These are phyloP conservation scores for Rubia yunnanensis DNA, from an alignment of 257 asterid genomes.

Conservation along the genomic window DNA sequence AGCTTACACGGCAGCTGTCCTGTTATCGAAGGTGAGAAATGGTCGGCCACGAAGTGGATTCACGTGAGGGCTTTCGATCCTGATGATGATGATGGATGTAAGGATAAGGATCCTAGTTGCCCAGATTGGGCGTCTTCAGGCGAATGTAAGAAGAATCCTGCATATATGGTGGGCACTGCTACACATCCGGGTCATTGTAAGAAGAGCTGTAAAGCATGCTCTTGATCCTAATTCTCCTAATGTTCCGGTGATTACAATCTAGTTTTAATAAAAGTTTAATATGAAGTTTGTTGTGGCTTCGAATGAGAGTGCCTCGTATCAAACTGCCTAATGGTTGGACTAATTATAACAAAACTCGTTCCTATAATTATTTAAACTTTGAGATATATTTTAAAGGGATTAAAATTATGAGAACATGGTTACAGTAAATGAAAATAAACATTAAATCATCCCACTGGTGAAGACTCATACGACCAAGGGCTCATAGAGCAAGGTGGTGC, in stretches of 20 bases:
- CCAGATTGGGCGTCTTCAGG: constrained; percentile 52
- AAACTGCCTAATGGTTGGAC: too few species aligned
- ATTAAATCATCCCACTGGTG: too few species aligned
- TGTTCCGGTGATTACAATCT: background rate
- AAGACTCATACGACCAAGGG: too few species aligned
- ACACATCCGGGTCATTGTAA: constrained; percentile 35
- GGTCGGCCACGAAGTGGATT: constrained; percentile 96
- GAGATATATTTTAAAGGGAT: too few species aligned
- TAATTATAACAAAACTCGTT: too few species aligned
- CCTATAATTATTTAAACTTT: too few species aligned
- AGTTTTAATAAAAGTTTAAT: too few species aligned
- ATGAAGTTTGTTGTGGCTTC: too few species aligned
- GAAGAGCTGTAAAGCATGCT: constrained; percentile 73
- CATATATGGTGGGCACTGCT: constrained; percentile 48
- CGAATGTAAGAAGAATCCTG: constrained; percentile 55
- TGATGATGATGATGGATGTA: constrained; percentile 26
- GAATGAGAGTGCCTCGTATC: too few species aligned
- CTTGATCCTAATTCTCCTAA: background rate
- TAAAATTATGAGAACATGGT: too few species aligned
- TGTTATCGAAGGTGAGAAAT: constrained; percentile 76
- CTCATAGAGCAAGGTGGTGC: too few species aligned
- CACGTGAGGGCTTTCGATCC: constrained; percentile 53
- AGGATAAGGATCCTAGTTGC: constrained; percentile 42
- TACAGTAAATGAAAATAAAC: too few species aligned
- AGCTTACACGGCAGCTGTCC: constrained; percentile 96